These are phyloP conservation scores for Suhomyces atakaporum DNA, from an alignment of 1,139 yeast species.

Conservation along the genomic window DNA sequence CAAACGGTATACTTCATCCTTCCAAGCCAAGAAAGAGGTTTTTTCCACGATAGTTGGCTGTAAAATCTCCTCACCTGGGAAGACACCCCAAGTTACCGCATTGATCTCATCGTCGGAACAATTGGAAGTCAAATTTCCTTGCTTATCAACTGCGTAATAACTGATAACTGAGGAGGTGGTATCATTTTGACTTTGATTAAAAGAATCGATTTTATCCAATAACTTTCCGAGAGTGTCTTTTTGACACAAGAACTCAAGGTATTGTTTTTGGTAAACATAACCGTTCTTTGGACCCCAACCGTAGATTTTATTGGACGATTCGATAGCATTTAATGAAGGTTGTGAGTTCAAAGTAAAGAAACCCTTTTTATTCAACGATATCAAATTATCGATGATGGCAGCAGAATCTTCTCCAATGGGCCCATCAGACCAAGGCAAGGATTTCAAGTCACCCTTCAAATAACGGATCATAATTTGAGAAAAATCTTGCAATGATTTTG, in stretches of 20 bases:
- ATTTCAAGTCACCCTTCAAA: slow-evolving; percentile 65
- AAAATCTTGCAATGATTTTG: slow-evolving; percentile 59
- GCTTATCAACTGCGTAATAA: slow-evolving; percentile 73
- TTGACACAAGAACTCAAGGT: slow-evolving; percentile 81
- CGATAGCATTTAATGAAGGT: slow-evolving; percentile 84
- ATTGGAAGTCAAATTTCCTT: slow-evolving; percentile 63
- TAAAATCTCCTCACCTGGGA: slow-evolving; percentile 87
- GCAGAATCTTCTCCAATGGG: slow-evolving; percentile 79
- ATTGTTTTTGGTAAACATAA: slow-evolving; percentile 91
- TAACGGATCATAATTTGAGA: slow-evolving; percentile 63
- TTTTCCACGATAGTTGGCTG: slow-evolving; percentile 95
- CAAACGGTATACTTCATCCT: slow-evolving; percentile 88
- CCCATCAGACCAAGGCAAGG: slow-evolving; percentile 96
- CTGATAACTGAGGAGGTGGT: slow-evolving; percentile 53
- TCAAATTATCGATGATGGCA: slow-evolving; percentile 59
- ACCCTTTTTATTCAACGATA: slow-evolving; percentile 64
- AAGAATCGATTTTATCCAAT: slow-evolving; percentile 38
- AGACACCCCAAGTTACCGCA: slow-evolving; percentile 98
- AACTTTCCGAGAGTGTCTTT: slow-evolving; percentile 48
- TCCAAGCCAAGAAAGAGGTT: slow-evolving; percentile 91
- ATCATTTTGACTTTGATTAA: slow-evolving; percentile 42
- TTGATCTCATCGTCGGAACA: slow-evolving; percentile 78
- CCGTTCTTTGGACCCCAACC: slow-evolving; percentile 99
- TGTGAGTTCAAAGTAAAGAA: slow-evolving; percentile 89
- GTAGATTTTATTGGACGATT: slow-evolving; percentile 66